Conservation (phyloP, 176 grass and related monocot species). For the Phoenix dactylifera region DNA sequence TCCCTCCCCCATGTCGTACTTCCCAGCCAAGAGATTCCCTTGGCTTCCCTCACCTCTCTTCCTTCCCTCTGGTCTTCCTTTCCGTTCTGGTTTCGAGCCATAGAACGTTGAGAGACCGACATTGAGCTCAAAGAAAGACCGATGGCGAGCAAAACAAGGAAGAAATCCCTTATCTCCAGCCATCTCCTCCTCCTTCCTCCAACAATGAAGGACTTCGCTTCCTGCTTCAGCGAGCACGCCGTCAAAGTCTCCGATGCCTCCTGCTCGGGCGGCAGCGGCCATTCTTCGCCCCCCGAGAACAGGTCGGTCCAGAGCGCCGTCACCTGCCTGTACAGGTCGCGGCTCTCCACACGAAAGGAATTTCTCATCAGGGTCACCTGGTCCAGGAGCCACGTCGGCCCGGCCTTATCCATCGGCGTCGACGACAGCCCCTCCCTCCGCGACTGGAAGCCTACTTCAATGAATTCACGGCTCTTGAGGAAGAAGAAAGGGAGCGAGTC, state of each 20-base stretch:
- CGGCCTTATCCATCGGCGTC: constrained; percentile 35
- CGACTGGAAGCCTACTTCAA: not conserved
- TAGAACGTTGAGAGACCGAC: no score
- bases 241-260: constrained; percentile 51
- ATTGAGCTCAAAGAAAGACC: no score
- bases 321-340: constrained; percentile 41
- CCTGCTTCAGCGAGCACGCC: constrained; percentile 70
- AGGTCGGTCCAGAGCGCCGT: constrained; percentile 24
- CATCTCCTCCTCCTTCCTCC: not conserved
- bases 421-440: constrained; percentile 18
- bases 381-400: constrained; percentile 24
- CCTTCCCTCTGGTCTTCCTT: no score
- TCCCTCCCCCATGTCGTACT: constrained; percentile 30
- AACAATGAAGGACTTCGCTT: constrained; percentile 56
- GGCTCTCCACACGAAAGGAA: constrained; percentile 43
- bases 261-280: constrained; percentile 44
- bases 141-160: no score
- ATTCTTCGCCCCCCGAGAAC: not conserved
- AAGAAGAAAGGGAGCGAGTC: constrained; percentile 51
- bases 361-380: constrained; percentile 48
- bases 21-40: constrained; percentile 45
- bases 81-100: no score
- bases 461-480: constrained; percentile 23
- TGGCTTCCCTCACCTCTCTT: not conserved
- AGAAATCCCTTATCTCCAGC: no score